Base-by-base conservation (phyloP, 257 asterid species). In the Salvia splendens region DNA sequence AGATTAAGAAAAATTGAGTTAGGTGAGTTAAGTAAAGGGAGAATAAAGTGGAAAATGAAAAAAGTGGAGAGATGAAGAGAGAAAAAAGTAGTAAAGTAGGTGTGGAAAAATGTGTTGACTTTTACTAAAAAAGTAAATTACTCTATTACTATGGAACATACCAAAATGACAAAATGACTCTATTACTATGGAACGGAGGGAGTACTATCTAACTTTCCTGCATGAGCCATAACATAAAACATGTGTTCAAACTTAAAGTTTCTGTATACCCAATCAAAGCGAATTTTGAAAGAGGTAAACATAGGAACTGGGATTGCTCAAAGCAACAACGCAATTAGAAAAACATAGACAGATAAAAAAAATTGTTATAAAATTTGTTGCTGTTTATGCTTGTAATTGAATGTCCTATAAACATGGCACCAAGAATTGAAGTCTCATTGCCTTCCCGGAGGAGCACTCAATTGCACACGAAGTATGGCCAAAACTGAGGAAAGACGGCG, bases 251-350 rank as follows among this genome's bases (percentile, higher is more conserved):
- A 17, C 48, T 58, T 40, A n/a, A 32, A 40, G 60, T 12, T 45
- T 16, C 50, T 36, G 6, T 16, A 41, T 17, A 38, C 38, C 47
- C 63, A 52, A 2, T 52, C 3, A 11, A 4, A 9, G 17, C 2
- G 9, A 40, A 40, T 53, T 53, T 32, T 3, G n/a, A 12, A 14
- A 59, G n/a, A 6, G 40, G 35, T 2, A 40, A 12, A 59, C 14
- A 58, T 38, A 38, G 32, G n/a, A 57, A 46, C 12, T 40, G 16
- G 33, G 24, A 15, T 55, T 42, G 43, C 52, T 68, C 67, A 36
- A 69, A 33, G 61, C 42, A 69, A 20, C 17, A 7, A 48, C 8
- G 48, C 14, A 16, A 48, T 8, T 32, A 40, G 28, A 48, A 50
- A 35, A 49, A 61, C 16, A 15, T 15, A 30, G 12, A 64, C 12